Evolutionary conservation across 176 grass and related monocot genomes (phyloP).

Genomic region (Alloteropsis semialata): DNA sequence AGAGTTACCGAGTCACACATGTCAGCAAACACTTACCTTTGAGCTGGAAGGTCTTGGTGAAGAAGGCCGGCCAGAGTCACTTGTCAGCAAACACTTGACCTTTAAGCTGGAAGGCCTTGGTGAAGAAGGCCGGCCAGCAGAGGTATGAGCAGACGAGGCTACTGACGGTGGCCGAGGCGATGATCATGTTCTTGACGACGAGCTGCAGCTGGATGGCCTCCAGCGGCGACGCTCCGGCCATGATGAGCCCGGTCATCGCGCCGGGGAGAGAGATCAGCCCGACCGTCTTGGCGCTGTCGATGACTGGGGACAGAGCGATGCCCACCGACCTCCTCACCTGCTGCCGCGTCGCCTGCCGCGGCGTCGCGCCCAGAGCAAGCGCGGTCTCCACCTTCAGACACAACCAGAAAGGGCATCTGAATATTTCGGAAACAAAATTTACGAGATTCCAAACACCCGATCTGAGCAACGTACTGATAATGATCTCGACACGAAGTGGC

Average conservation of each 20-base stretch:
- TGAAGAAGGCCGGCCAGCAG: slow-evolving; percentile 86
- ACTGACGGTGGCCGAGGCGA: slow-evolving; percentile 70
- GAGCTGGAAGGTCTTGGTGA: slow-evolving; percentile 76
- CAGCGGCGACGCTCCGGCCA: slow-evolving; percentile 65
- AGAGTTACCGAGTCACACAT: too few species aligned
- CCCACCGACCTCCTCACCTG: slow-evolving; percentile 56
- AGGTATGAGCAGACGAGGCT: slow-evolving; percentile 74
- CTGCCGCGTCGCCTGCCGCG: slow-evolving; percentile 63
- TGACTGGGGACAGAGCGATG: slow-evolving; percentile 46
- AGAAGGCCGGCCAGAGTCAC: slow-evolving; percentile 67
- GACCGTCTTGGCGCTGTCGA: slow-evolving; percentile 74
- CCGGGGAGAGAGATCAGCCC: slow-evolving; percentile 69
- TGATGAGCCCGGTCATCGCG: slow-evolving; percentile 71
- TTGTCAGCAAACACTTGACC: slow-evolving; percentile 39
- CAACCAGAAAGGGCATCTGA: too few species aligned
- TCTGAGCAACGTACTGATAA: not conserved
- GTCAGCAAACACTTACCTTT: slow-evolving; percentile 45
- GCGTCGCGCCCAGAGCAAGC: slow-evolving; percentile 67
- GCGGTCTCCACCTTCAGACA: slow-evolving; percentile 69
- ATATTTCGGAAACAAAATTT: too few species aligned
- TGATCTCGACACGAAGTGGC: too few species aligned
- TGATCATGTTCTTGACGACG: slow-evolving; percentile 82
- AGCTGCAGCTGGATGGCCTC: slow-evolving; percentile 79
- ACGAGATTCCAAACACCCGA: not conserved
- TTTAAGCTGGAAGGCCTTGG: slow-evolving; percentile 71